Evolutionary conservation across 2,329 filamentous ascomycete genomes (phyloP), one percentile per base, ranked within the genome.

Genomic region (Scopulariopsis brevicaulis): DNA sequence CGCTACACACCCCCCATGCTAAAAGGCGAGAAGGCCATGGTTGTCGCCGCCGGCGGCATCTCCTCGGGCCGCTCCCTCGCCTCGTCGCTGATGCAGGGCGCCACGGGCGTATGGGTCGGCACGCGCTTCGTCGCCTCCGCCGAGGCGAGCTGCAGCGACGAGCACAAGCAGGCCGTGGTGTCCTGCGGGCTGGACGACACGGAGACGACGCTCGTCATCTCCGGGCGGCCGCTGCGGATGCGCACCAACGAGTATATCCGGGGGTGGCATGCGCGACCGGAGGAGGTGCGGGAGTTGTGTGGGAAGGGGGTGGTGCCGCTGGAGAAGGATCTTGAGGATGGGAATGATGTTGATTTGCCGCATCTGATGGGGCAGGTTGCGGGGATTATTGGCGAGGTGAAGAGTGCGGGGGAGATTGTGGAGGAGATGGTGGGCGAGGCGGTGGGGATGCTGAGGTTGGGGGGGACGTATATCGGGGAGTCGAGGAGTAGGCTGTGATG

Each of bases 361-460:
- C 91, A 93, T 71, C 69, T 96, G 66, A 96, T 96, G 93, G 93
- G 93, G 1, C 90, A 96, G 74, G 92, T 96, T 10, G 89, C 90
- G 1, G 92, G 88, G 1, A 80, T 85, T 1, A 89, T 96, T 59
- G 71, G 75, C 37, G 83, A 86, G 63, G 82, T 96, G 60, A 84
- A 94, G 75, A 90, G 92, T 0, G 93, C 93, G 0, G 81, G 76
- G 53, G 80, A 86, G 62, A 96, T 97, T 74, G 85, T 97, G n/a
- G 81, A 85, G 60, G 90, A 95, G 63, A 96, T 97, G 90, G 89
- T 96, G 11, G 73, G 74, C 22, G 85, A 92, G 69, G 90, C 89
- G 1, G 83, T 85, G 10, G 78, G 81, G 1, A 82, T 86, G 77
- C 67, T 95, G 64, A 82, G 77, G 52, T 50, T 53, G 12, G 56